A percentile compares a stretch with the other conserved stretches of the same genome.
Conservation (phyloP, 495 filamentous ascomycete species). For the Aspergillus carlsbadensis region DNA sequence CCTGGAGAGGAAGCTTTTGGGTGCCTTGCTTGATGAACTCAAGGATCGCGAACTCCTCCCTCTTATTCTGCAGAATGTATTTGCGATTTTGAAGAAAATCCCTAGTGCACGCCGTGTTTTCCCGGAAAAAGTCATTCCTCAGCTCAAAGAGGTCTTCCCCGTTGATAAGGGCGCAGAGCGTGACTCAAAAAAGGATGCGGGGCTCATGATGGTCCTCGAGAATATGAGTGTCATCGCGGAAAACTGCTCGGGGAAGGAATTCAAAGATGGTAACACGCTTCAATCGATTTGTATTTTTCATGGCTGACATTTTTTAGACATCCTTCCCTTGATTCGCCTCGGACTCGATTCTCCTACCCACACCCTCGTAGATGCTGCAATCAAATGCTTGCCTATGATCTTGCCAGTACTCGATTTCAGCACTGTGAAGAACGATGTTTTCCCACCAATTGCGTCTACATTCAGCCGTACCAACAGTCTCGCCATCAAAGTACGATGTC, state of each 20-base stretch:
- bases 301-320: slow-evolving; percentile 52
- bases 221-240: slow-evolving; percentile 71
- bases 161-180: slow-evolving; percentile 59
- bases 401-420: slow-evolving; percentile 87
- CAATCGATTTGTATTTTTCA: neutral
- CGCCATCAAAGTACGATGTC: slow-evolving; percentile 85
- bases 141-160: slow-evolving; percentile 78
- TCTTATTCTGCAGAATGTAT: slow-evolving; percentile 83
- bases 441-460: slow-evolving; percentile 82
- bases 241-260: slow-evolving; percentile 85
- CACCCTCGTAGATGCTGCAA: slow-evolving; percentile 77
- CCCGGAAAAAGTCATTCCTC: slow-evolving; percentile 79
- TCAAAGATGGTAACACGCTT: slow-evolving; percentile 74
- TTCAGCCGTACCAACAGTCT: slow-evolving; percentile 92
- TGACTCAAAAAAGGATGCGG: slow-evolving; percentile 82
- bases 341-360: slow-evolving; percentile 88
- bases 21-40: slow-evolving; percentile 82
- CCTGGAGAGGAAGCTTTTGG: slow-evolving; percentile 90
- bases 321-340: slow-evolving; percentile 78
- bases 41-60: slow-evolving; percentile 86
- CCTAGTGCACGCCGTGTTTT: slow-evolving; percentile 76
- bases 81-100: slow-evolving; percentile 75
- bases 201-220: slow-evolving; percentile 83
- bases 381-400: slow-evolving; percentile 70
- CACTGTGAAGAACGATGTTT: slow-evolving; percentile 93